Evolutionary conservation across 1,139 yeast genomes (phyloP).

Genomic region (Arxiozyma heterogenica): DNA sequence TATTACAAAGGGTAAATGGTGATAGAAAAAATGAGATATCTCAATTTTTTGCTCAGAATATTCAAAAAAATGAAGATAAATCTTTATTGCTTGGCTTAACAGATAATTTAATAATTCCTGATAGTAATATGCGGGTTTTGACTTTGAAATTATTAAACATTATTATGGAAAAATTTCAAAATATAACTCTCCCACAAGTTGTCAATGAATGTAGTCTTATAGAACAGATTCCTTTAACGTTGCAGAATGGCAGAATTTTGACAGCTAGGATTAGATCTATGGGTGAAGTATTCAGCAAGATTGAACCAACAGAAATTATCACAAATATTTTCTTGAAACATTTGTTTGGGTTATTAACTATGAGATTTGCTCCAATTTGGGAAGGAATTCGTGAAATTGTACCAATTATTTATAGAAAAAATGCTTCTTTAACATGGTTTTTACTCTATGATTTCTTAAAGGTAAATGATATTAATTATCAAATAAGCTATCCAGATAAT

Average conservation of each 20-base stretch:
- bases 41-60: not conserved
- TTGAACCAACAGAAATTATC: conserved; percentile 30
- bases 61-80: conserved; percentile 4
- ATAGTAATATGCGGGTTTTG: conserved; percentile 39
- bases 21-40: not conserved
- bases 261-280: conserved; percentile 59
- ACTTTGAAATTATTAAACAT: conserved; percentile 38
- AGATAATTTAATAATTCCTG: conserved; percentile 39
- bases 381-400: conserved; percentile 58
- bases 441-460: conserved; percentile 36
- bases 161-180: conserved; percentile 25
- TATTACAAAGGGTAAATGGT: conserved; percentile 7
- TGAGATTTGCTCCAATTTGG: conserved; percentile 82
- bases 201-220: conserved; percentile 42
- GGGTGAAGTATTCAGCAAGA: conserved; percentile 40
- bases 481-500: conserved; percentile 16
- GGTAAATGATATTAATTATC: conserved; percentile 15
- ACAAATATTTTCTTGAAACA: conserved; percentile 44
- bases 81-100: conserved; percentile 12
- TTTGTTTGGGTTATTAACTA: conserved; percentile 64
- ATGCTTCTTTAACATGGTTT: conserved; percentile 50
- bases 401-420: conserved; percentile 39
- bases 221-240: conserved; percentile 63
- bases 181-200: conserved; percentile 32
- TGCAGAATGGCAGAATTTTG: conserved; percentile 69